Evolutionary conservation across 345 rosid genomes (phyloP).

Genomic region (Euphorbia peplus): DNA sequence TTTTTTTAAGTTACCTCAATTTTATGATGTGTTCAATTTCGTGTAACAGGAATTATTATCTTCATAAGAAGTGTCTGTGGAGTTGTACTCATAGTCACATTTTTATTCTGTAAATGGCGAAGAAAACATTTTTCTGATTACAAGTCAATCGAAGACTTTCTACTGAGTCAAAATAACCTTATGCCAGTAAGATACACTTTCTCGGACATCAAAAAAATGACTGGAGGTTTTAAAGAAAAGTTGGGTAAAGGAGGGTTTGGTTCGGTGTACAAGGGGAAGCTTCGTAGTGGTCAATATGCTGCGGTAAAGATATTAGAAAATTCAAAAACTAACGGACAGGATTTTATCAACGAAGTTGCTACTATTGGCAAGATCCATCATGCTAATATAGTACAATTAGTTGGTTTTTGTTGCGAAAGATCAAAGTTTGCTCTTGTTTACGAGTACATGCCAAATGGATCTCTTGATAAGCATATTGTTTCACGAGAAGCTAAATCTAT

Average conservation of each 20-base stretch:
- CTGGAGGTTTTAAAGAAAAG: no score
- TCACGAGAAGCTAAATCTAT: no score
- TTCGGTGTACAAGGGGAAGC: background rate
- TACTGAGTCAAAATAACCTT: background rate
- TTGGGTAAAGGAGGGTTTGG: no score
- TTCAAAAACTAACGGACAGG: slow-evolving; percentile 17
- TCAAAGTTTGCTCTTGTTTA: background rate
- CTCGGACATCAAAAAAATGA: no score
- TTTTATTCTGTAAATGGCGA: background rate
- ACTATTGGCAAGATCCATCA: background rate
- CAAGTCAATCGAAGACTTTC: background rate
- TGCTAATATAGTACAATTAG: background rate
- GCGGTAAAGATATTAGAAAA: slow-evolving; percentile 24
- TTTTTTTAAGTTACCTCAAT: no score
- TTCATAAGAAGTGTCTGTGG: no score
- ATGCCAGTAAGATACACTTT: background rate
- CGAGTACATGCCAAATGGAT: no score
- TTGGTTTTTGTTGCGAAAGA: no score
- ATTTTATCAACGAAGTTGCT: slow-evolving; percentile 6
- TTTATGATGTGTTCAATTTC: no score
- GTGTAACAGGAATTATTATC: no score
- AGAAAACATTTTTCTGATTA: background rate
- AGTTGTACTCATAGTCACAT: no score
- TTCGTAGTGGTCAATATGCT: slow-evolving; percentile 16
- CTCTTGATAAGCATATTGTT: no score